Evolutionary conservation across 2,329 filamentous ascomycete genomes (phyloP), one percentile per base, ranked within the genome.

Genomic region (Aspergillus pseudonomiae): DNA sequence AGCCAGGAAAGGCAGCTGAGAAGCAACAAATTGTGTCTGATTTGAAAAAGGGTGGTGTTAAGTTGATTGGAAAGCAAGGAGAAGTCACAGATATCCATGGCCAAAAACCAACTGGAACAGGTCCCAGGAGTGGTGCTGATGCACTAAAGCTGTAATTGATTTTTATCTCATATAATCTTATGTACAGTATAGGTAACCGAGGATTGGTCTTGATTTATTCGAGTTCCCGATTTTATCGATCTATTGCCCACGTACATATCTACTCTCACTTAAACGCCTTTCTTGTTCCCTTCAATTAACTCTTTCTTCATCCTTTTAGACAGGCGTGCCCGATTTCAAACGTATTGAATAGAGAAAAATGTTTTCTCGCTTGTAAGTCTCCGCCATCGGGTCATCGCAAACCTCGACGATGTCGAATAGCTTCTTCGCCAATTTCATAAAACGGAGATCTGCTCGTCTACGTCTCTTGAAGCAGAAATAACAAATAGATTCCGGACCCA

Each of bases 391-490:
- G 63, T 88, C 85, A 70, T 91, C 89, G 52, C 81, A 79, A 43
- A 91, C 76, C 71, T 90, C 88, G 41, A 84, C 82, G 21, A 92
- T 84, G 16, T 79, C 70, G 72, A 93, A 93, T 41, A 82, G 78
- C 78, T 90, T 92, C 73, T 83, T 88, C 19, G 89, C 88, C 74
- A 85, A 85, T 76, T 90, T 91, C 74, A 93, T 84, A 73, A 93
- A 93, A 63, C 90, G 86, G 81, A 89, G 84, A 74, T 93, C 91
- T 48, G 91, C 95, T 64, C 92, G 86, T 74, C 95, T 88, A 69
- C 95, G 85, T 81, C 93, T 94, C 84, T 97, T 98, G 84, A 96
- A 97, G 81, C 94, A 97, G 80, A 99, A 98, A 78, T 90, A 90
- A 76, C 90, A 93, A 50, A 93, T 77, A 0, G 87, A 87, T 11